These are phyloP conservation scores for Ceratocystis alfenasii DNA, from an alignment of 2,329 filamentous ascomycete species.

Conservation along the genomic window DNA sequence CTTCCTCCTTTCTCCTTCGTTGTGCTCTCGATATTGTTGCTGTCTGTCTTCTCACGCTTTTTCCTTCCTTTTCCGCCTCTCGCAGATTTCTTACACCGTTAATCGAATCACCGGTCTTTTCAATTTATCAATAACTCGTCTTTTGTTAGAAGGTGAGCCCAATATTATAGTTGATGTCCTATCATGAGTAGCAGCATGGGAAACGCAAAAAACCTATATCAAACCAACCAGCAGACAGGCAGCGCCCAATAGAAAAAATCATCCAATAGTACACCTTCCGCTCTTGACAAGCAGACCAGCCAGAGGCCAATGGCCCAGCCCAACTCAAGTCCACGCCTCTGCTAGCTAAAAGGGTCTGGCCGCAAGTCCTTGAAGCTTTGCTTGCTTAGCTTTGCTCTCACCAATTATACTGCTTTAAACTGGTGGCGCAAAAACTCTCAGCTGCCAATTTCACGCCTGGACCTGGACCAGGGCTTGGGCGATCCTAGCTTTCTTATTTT, in stretches of 20 bases:
- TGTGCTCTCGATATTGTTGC: neutral
- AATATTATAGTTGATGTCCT: neutral
- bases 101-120: neutral
- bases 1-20: conserved; percentile 2
- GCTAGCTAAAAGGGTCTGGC: no score
- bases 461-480: neutral
- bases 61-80: neutral
- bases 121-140: neutral
- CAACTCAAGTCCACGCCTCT: no score
- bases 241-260: no score
- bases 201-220: no score
- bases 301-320: neutral
- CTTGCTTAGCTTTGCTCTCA: no score
- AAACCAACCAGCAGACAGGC: no score
- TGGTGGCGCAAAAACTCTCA: conserved; percentile 3
- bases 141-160: conserved; percentile 3
- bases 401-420: neutral
- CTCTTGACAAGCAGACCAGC: neutral
- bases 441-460: conserved; percentile 10
- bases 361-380: no score
- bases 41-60: neutral
- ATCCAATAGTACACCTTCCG: no score
- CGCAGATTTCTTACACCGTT: neutral
- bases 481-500: conserved; percentile 4
- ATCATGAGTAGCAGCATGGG: no score